Evolutionary conservation across 2,329 filamentous ascomycete species (phyloP).

Genomic region (Tolypocladium amazonense): DNA sequence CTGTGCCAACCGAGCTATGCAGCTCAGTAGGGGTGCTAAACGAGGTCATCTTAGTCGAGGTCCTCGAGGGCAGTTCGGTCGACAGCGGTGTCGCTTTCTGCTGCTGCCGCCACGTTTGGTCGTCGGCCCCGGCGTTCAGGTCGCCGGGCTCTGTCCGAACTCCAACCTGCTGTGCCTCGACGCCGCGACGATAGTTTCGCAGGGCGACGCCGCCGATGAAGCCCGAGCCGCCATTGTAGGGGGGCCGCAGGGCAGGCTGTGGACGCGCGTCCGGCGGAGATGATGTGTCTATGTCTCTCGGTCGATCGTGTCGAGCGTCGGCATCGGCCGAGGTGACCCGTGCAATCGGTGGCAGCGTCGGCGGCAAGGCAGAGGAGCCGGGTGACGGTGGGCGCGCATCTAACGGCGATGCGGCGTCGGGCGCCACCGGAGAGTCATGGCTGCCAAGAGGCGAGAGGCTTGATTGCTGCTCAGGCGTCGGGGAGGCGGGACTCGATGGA

Average conservation of each 20-base stretch:
- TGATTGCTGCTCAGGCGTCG: conserved; percentile 34
- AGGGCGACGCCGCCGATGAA: conserved; percentile 47
- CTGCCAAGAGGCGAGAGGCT: conserved; percentile 24
- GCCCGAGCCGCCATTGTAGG: conserved; percentile 27
- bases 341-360: conserved; percentile 39
- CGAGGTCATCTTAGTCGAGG: conserved; percentile 23
- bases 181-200: conserved; percentile 35
- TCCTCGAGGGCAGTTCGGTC: conserved; percentile 20
- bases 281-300: conserved; percentile 6
- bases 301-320: conserved; percentile 13
- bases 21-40: conserved; percentile 40
- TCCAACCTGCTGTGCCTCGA: conserved; percentile 9
- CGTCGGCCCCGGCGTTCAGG: background rate
- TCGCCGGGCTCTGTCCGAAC: background rate
- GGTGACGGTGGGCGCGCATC: conserved; percentile 25
- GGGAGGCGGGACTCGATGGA: conserved; percentile 44
- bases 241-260: conserved; percentile 18
- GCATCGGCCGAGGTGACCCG: conserved; percentile 34
- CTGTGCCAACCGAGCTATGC: conserved; percentile 20
- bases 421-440: conserved; percentile 29
- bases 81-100: conserved; percentile 13
- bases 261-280: conserved; percentile 11
- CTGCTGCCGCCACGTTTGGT: conserved; percentile 1
- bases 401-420: conserved; percentile 24
- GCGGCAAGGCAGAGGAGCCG: conserved; percentile 28